Base-by-base conservation (phyloP, 2,329 filamentous ascomycete species). In the Venturia carpophila region DNA sequence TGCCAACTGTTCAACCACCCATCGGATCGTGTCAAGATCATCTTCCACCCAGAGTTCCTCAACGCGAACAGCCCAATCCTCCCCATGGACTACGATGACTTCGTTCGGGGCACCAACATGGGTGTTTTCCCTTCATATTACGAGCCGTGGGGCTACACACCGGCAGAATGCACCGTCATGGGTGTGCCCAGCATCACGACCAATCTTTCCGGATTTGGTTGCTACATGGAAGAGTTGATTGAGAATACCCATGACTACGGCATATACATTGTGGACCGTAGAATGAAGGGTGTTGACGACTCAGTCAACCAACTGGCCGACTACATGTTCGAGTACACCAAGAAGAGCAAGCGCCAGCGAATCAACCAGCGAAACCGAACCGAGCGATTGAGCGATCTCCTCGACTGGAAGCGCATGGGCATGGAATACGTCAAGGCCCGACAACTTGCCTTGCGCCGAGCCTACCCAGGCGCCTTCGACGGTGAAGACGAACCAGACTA, bases 331-430 rank as follows among this genome's bases (percentile, higher is more conserved):
- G 91, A 97, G 60, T 99, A 97, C 74, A 89, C 89, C 68, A 84
- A 84, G 74, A 99, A 99, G 86, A 96, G 90, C 77, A 89, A 92
- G 66, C 87, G 94, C 67, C 94, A 99, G 78, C 90, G 94, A 62
- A 99, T 99, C 83, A 99, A 99, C 82, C 94, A 97, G 80, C 87
- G 94, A 62, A 99, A 99, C 78, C 87, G 94, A 64, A 99, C 94
- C 0, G 94, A 99, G 81, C 87, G 94, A 60, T 80, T 99, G 64
- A 96, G 92, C 73, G 94, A 99, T 75, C 82, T 99, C 67, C 83
- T 99, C 49, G 94, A 99, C 79, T 99, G 94, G 94, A 97, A 97
- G 84, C 85, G 94, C 62, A 99, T 99, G 94, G 94, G 94, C 27
- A 88, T 97, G 87, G 94, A 99, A 78, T 99, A 99, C 74, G 91